Percentiles rank a stretch among this genome's conserved stretches.
Conservation (phyloP, 345 rosid genomes). For the Eutrema japonicum region DNA sequence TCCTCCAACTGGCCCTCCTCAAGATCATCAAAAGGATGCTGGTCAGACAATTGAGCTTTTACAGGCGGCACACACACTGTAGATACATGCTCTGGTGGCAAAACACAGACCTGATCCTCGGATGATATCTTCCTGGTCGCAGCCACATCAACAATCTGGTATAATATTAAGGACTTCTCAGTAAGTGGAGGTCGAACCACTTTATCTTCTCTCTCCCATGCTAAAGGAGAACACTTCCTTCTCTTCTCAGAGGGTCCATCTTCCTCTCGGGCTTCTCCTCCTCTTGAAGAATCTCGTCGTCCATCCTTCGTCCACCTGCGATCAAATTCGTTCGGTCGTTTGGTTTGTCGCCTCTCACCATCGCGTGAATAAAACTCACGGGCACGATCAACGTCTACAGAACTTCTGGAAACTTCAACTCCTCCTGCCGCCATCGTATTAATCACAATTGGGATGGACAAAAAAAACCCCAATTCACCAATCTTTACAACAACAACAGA, state of each 20-base stretch:
- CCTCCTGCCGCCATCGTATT: constrained; percentile 83
- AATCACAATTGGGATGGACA: not conserved
- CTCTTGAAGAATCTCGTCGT: constrained; percentile 52
- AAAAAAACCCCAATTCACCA: constrained; percentile 23
- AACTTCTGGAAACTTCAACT: constrained; percentile 53
- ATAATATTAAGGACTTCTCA: constrained; percentile 30
- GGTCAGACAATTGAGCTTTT: constrained; percentile 3
- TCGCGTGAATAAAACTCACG: constrained; percentile 39
- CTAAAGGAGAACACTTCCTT: constrained; percentile 61
- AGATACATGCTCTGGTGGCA: constrained; percentile 25
- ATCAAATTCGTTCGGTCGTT: constrained; percentile 28
- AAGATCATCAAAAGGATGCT: constrained; percentile 53
- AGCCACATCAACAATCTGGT: constrained; percentile 27
- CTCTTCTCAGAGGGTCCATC: constrained; percentile 53
- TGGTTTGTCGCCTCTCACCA: constrained; percentile 38
- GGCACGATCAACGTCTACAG: constrained; percentile 43
- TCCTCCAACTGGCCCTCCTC: constrained; percentile 70
- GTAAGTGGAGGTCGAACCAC: constrained; percentile 29
- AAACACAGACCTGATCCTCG: constrained; percentile 55
- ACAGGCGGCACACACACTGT: constrained; percentile 3
- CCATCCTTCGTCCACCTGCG: constrained; percentile 33
- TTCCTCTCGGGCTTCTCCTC: constrained; percentile 58
- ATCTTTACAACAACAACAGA: not conserved
- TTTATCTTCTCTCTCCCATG: constrained; percentile 50
- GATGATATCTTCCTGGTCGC: constrained; percentile 38